Evolutionary conservation across 768 basidiomycete species (phyloP).

Genomic region (Amanita jacksonii): DNA sequence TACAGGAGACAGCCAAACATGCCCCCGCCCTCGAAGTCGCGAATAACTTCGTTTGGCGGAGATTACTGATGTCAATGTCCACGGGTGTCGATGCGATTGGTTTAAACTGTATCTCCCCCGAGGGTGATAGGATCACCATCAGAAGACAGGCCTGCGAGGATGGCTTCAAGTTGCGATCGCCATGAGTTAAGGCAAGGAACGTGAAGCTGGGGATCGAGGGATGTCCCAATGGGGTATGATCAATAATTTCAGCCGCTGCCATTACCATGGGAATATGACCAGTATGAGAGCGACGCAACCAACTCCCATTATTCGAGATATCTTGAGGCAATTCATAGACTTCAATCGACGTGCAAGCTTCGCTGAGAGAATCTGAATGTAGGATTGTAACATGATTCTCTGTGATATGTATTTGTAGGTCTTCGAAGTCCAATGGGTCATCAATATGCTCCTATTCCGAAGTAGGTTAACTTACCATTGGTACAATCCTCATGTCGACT

Average conservation of each 20-base stretch:
- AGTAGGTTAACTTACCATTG: neutral
- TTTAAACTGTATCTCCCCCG: neutral
- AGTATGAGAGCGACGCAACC: neutral
- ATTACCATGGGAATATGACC: neutral
- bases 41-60: neutral
- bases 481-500: neutral
- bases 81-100: neutral
- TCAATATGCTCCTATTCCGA: neutral
- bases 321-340: neutral
- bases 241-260: neutral
- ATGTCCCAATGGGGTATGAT: neutral
- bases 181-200: neutral
- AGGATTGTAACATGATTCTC: neutral
- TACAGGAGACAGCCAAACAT: constrained; percentile 1
- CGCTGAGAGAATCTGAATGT: neutral
- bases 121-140: neutral
- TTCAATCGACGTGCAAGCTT: neutral
- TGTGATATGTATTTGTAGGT: constrained; percentile 2
- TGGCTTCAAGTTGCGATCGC: neutral
- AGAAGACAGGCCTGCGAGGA: neutral
- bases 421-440: neutral
- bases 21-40: neutral
- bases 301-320: neutral
- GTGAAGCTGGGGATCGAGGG: neutral
- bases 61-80: neutral